phyloP scores from a whole-genome alignment of 1,284 basidiomycete genomes.

The Moniliophthora roreri region DNA sequence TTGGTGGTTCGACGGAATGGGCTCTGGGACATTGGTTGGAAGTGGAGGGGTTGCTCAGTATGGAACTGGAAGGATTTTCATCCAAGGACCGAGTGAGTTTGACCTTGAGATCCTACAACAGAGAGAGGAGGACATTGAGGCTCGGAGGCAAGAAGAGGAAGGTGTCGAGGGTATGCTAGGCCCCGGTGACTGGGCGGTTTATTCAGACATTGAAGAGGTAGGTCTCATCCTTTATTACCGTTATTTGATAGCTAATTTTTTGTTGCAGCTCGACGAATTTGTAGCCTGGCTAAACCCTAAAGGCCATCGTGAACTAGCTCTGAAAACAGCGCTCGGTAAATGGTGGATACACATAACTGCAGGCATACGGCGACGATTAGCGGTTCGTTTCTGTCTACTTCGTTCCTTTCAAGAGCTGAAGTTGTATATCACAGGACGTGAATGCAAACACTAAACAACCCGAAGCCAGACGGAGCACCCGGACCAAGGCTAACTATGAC shows the following conservation, averaged over 20 bases:
- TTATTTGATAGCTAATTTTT: neutral
- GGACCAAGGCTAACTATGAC: slow-evolving; percentile 63
- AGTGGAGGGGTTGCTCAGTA: slow-evolving; percentile 77
- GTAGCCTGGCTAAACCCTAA: slow-evolving; percentile 90
- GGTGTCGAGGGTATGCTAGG: slow-evolving; percentile 71
- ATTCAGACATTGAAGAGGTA: slow-evolving; percentile 87
- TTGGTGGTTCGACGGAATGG: slow-evolving; percentile 99
- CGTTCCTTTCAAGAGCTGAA: slow-evolving; percentile 5
- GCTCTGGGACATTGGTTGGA: slow-evolving; percentile 74
- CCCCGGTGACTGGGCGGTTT: slow-evolving; percentile 87
- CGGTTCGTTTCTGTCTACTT: slow-evolving; percentile 46
- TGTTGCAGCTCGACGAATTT: slow-evolving; percentile 73
- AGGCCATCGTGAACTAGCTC: slow-evolving; percentile 83
- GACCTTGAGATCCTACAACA: slow-evolving; percentile 70
- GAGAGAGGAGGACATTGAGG: slow-evolving; percentile 57
- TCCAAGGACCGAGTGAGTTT: slow-evolving; percentile 84
- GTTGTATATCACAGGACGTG: slow-evolving; percentile 52
- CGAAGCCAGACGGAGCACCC: slow-evolving; percentile 75
- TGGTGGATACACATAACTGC: slow-evolving; percentile 87
- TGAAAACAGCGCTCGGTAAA: slow-evolving; percentile 78
- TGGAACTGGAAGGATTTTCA: slow-evolving; percentile 85
- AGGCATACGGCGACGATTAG: slow-evolving; percentile 74
- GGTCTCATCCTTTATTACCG: slow-evolving; percentile 10
- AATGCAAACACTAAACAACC: slow-evolving; percentile 65
- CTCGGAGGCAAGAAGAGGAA: slow-evolving; percentile 71